A percentile compares a stretch with the other conserved stretches of the same genome.
Conservation (phyloP, 345 rosid genomes). For the Kernera saxatilis region DNA sequence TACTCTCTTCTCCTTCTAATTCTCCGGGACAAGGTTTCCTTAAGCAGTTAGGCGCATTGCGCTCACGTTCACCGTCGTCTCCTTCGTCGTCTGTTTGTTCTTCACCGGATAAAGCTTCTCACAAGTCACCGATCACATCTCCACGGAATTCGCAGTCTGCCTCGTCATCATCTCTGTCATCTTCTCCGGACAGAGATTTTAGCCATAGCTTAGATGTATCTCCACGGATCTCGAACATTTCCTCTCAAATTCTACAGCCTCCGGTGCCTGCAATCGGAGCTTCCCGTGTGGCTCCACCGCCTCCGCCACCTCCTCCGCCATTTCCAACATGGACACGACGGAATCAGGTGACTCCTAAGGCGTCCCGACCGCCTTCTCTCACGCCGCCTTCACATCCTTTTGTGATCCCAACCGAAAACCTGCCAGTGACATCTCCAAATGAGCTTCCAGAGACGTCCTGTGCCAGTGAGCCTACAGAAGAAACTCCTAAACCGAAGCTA, state of each 20-base stretch:
- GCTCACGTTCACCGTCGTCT: conserved; percentile 21
- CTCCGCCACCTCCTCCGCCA: conserved; percentile 35
- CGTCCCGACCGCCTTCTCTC: conserved; percentile 48
- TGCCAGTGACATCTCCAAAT: neutral
- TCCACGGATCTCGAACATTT: conserved; percentile 25
- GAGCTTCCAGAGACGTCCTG: conserved; percentile 2
- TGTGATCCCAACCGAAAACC: conserved; percentile 36
- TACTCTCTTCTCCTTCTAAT: conserved; percentile 32
- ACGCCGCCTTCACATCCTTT: conserved; percentile 76
- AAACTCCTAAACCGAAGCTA: conserved; percentile 61
- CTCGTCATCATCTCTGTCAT: conserved; percentile 25
- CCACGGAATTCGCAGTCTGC: conserved; percentile 24
- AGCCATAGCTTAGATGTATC: conserved; percentile 36
- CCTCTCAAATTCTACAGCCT: conserved; percentile 29
- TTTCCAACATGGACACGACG: conserved; percentile 33
- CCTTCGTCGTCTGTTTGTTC: conserved; percentile 35
- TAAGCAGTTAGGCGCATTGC: conserved; percentile 32
- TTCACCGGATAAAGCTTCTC: conserved; percentile 43
- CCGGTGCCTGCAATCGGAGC: neutral
- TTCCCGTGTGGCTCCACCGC: conserved; percentile 12
- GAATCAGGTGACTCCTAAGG: conserved; percentile 30
- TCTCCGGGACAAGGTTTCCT: conserved; percentile 29
- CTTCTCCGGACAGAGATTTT: conserved; percentile 38
- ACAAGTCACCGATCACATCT: conserved; percentile 18
- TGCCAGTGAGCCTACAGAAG: conserved; percentile 28